Conservation (phyloP, 495 filamentous ascomycete genomes). For the Penicillium lividum region DNA sequence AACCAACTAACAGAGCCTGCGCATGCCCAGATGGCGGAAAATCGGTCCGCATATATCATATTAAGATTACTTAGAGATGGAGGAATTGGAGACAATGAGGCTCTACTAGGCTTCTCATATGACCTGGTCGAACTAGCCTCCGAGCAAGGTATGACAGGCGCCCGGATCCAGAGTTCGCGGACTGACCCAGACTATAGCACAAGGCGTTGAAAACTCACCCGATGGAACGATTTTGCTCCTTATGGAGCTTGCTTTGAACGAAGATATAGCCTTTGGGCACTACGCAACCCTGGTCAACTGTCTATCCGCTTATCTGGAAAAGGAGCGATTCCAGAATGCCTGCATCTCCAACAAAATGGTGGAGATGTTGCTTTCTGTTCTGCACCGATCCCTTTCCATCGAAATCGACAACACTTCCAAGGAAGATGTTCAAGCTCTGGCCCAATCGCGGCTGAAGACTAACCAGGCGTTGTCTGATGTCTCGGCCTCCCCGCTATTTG, state of each 20-base stretch:
- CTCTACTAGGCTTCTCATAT: conserved; percentile 40
- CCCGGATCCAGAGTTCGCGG: not conserved
- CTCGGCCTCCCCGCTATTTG: conserved; percentile 59
- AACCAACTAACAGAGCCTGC: conserved; percentile 44
- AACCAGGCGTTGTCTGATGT: conserved; percentile 64
- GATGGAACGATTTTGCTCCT: conserved; percentile 43
- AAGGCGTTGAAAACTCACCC: conserved; percentile 41
- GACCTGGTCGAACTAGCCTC: conserved; percentile 43
- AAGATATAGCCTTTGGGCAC: conserved; percentile 29
- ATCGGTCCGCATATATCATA: conserved; percentile 50
- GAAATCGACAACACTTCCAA: conserved; percentile 28
- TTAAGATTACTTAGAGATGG: conserved; percentile 39
- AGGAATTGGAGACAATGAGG: conserved; percentile 30
- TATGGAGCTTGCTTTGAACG: conserved; percentile 31
- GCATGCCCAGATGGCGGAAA: conserved; percentile 62
- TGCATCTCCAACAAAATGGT: conserved; percentile 41
- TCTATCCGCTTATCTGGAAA: conserved; percentile 38
- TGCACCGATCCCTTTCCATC: conserved; percentile 34
- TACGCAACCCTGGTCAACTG: conserved; percentile 38
- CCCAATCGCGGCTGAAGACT: conserved; percentile 54
- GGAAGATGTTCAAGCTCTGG: conserved; percentile 54
- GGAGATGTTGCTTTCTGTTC: conserved; percentile 31
- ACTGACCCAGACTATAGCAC: conserved; percentile 26
- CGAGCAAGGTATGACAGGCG: conserved; percentile 39
- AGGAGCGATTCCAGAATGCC: conserved; percentile 41